Base-by-base conservation (phyloP, 257 asterid species). In the Sherardia arvensis region DNA sequence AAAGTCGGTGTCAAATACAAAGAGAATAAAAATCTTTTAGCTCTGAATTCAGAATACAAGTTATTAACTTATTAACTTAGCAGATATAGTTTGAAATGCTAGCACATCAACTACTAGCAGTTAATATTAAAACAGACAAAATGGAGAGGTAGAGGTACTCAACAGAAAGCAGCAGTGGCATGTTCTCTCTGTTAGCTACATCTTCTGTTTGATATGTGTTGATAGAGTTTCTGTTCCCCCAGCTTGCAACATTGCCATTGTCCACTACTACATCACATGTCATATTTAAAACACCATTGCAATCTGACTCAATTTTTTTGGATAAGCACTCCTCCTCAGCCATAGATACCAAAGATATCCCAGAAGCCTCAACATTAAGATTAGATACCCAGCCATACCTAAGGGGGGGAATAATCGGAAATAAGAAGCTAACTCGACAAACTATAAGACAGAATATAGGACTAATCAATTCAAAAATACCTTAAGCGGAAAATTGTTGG, bases 381-480 rank as follows among this genome's bases (percentile, higher is more conserved):
- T 69, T 68, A 66, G 84, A 75, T 61, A 63, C 73, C 97, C 98
- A 91, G 64, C 86, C 94, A 75, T 91, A 91, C 81, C 97, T 91
- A 70, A 17, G 17, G 51, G 21, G 51, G 74, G 73, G 66, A 69
- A 59, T 18, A 71, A 33, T 61, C 65, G 53, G 29, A 65, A 62
- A 57, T 62, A 48, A 65, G 73, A 61, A 63, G 68, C 66, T 28
- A 58, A 62, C 15, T 28, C 56, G 40, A 47, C 11, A 64, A 21
- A 33, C 33, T 43, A 5, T 71, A 66, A 54, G 54, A 58, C 34
- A 33, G 55, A 26, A 53, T 29, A 59, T 27, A 14, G 15, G 54
- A 73, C 47, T 28, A 72, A 27, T 54, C 61, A n/a, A 67, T 54
- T 36, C 73, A 49, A 21, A 77, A 71, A 57, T 43, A 88, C 98